Evolutionary conservation across 2,329 filamentous ascomycete genomes (phyloP).

Genomic region (Pseudogymnoascus sp.): DNA sequence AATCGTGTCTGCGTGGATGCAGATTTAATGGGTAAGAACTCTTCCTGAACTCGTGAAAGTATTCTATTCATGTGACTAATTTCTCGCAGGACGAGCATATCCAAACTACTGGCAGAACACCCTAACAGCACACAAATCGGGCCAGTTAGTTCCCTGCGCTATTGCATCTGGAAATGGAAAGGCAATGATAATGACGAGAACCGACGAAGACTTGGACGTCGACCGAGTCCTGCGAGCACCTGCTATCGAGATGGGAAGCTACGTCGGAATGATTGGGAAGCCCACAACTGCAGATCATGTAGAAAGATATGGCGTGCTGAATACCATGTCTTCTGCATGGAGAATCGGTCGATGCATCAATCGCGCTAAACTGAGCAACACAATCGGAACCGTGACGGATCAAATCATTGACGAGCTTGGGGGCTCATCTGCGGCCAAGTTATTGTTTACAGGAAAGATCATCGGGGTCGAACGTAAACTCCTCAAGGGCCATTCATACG

Average conservation of each 20-base stretch:
- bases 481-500: conserved; percentile 52
- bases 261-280: conserved; percentile 35
- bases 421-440: conserved; percentile 44
- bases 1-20: conserved; percentile 37
- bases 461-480: conserved; percentile 51
- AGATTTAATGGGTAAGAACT: conserved; percentile 35
- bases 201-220: conserved; percentile 36
- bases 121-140: conserved; percentile 34
- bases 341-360: conserved; percentile 53
- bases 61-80: not conserved
- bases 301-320: conserved; percentile 32
- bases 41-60: not conserved
- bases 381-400: conserved; percentile 48
- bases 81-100: conserved; percentile 32
- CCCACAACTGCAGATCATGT: conserved; percentile 35
- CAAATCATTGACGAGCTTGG: conserved; percentile 53
- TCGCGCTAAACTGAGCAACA: conserved; percentile 41
- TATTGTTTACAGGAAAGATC: conserved; percentile 60
- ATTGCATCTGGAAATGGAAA: conserved; percentile 41
- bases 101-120: conserved; percentile 42
- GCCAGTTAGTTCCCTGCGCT: conserved; percentile 37
- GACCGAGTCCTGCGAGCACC: conserved; percentile 37
- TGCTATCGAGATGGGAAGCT: conserved; percentile 36
- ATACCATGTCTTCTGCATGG: conserved; percentile 39
- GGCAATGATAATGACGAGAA: conserved; percentile 37